phyloP scores from a whole-genome alignment of 148 eudicot species.

The Hydrangea macrophylla region DNA sequence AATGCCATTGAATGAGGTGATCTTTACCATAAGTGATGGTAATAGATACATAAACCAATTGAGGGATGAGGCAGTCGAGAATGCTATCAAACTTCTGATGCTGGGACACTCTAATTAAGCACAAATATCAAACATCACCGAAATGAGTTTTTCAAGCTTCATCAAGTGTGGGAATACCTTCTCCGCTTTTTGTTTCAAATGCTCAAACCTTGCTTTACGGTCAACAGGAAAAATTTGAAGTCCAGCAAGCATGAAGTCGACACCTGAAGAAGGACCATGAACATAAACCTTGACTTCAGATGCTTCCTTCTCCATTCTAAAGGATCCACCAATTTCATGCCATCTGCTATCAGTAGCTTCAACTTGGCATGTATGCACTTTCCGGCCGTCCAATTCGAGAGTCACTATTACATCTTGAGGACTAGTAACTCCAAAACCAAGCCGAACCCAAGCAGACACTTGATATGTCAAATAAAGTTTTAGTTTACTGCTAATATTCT shows the following conservation, averaged over 20 bases:
- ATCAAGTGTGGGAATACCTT: too few relatives aligned
- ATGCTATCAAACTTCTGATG: too few relatives aligned
- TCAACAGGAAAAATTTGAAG: constrained; percentile 85
- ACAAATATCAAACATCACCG: not conserved
- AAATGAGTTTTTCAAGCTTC: too few relatives aligned
- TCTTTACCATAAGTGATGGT: too few relatives aligned
- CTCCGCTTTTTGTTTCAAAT: constrained; percentile 56
- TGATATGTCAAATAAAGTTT: constrained; percentile 81
- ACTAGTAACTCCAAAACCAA: constrained; percentile 52
- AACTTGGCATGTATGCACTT: constrained; percentile 91
- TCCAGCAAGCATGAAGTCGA: constrained; percentile 80
- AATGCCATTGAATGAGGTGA: too few relatives aligned
- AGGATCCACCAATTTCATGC: constrained; percentile 91
- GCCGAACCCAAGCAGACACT: constrained; percentile 85
- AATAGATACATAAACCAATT: too few relatives aligned
- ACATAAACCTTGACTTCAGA: constrained; percentile 72
- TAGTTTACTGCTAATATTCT: constrained; percentile 74
- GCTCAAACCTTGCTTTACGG: constrained; percentile 60
- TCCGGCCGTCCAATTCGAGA: constrained; percentile 68
- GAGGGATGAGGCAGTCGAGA: too few relatives aligned
- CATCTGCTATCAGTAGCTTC: constrained; percentile 62
- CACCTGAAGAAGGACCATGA: constrained; percentile 80
- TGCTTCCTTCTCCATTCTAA: constrained; percentile 79
- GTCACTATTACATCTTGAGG: constrained; percentile 83
- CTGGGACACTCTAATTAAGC: too few relatives aligned